These are phyloP conservation scores for Dovyalis caffra DNA, from an alignment of 345 rosid genomes.

Conservation along the genomic window DNA sequence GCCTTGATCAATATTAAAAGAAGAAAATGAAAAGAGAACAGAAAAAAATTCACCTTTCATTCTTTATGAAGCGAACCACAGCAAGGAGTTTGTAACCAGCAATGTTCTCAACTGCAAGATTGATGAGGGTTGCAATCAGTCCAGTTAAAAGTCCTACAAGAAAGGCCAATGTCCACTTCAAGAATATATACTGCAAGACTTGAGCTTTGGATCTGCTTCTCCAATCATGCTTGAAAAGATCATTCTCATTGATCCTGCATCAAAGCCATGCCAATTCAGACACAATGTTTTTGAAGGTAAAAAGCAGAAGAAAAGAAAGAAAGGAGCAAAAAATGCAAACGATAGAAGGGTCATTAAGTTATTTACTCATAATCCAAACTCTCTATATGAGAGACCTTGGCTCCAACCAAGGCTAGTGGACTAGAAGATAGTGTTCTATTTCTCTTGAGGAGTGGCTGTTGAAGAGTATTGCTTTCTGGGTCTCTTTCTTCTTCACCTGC, in stretches of 20 bases:
- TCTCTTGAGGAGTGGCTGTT: conserved; percentile 75
- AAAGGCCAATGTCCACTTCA: conserved; percentile 78
- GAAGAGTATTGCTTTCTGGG: conserved; percentile 59
- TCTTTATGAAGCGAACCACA: conserved; percentile 50
- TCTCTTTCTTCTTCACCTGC: conserved; percentile 53
- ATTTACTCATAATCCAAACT: conserved; percentile 88
- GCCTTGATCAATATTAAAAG: not conserved
- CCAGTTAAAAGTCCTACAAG: conserved; percentile 87
- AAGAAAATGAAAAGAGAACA: not conserved
- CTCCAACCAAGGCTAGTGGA: conserved; percentile 80
- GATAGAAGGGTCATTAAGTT: not conserved
- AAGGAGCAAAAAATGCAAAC: not conserved
- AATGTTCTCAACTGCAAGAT: conserved; percentile 84
- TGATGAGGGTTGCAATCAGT: conserved; percentile 75
- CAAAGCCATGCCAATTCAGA: not conserved
- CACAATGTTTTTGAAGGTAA: not conserved
- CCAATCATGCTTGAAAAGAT: conserved; percentile 95
- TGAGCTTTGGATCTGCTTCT: conserved; percentile 81
- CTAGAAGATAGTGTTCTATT: conserved; percentile 67
- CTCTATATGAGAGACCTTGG: conserved; percentile 81
- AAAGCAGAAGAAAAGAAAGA: too few species aligned
- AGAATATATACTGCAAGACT: conserved; percentile 75
- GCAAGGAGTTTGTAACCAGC: conserved; percentile 91
- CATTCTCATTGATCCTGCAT: conserved; percentile 88
- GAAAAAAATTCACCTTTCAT: conserved; percentile 44